phyloP scores from a whole-genome alignment of 2,329 filamentous ascomycete genomes.

The Pseudocercospora macadamiae region DNA sequence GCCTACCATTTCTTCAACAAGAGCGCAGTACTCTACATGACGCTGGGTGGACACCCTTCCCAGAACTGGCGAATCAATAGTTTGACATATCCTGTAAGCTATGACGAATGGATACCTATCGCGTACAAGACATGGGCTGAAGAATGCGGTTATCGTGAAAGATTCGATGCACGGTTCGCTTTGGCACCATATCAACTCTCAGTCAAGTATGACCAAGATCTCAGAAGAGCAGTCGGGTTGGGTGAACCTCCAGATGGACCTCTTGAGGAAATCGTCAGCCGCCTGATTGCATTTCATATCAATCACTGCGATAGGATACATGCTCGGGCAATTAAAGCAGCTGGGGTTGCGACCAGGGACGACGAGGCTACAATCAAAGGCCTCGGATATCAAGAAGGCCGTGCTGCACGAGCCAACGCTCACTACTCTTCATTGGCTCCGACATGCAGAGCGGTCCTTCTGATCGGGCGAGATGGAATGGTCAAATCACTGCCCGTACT shows the following conservation, averaged over 20 bases:
- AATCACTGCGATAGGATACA: background rate
- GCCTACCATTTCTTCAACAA: background rate
- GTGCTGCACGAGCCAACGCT: no score
- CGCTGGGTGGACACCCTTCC: background rate
- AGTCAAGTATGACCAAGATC: background rate
- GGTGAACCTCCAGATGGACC: background rate
- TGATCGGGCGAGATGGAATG: background rate
- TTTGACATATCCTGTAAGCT: background rate
- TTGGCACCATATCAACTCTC: background rate
- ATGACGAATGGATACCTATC: background rate
- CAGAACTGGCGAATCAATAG: background rate
- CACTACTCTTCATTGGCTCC: background rate
- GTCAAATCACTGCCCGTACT: background rate
- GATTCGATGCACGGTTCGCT: background rate
- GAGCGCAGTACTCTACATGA: background rate
- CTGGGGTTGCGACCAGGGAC: background rate
- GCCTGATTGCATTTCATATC: background rate
- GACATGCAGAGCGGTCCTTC: constrained; percentile 6
- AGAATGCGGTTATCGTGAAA: background rate
- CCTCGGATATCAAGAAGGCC: background rate
- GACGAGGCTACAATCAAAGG: background rate
- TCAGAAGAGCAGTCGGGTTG: background rate
- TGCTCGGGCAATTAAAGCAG: background rate
- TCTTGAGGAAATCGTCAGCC: background rate
- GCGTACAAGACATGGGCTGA: background rate